These are phyloP conservation scores for Chenopodium album DNA, from an alignment of 148 eudicot genomes.

Conservation along the genomic window DNA sequence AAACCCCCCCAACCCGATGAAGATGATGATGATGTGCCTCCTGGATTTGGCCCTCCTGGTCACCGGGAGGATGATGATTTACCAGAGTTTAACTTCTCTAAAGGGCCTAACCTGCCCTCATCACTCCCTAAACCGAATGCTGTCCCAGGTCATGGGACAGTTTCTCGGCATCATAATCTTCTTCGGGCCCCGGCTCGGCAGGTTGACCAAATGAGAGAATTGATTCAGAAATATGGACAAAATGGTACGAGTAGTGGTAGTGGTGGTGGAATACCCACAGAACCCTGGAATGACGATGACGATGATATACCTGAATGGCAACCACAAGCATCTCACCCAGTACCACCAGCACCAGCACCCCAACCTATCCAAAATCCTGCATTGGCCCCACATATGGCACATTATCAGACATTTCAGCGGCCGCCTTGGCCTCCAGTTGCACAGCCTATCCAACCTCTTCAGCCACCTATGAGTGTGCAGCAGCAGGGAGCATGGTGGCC, in stretches of 20 bases:
- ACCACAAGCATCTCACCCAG: constrained; percentile 39
- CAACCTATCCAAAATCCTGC: constrained; percentile 7
- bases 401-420: constrained; percentile 15
- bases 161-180: constrained; percentile 15
- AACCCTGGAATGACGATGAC: constrained; percentile 78
- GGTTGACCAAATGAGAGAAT: constrained; percentile 70
- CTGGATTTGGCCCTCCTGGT: constrained; percentile 80
- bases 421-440: constrained; percentile 20
- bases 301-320: constrained; percentile 98
- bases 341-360: constrained; percentile 10
- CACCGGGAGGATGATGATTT: constrained; percentile 84
- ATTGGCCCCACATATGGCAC: constrained; percentile 24
- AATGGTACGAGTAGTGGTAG: constrained; percentile 23
- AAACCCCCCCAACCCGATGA: constrained; percentile 30
- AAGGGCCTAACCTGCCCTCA: constrained; percentile 29
- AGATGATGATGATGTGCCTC: constrained; percentile 80
- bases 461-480: constrained; percentile 29
- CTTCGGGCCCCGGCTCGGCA: constrained; percentile 32
- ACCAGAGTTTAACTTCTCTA: constrained; percentile 81
- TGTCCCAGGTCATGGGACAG: constrained; percentile 4
- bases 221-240: constrained; percentile 82
- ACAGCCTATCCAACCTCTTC: constrained; percentile 30
- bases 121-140: constrained; percentile 19
- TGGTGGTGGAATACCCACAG: constrained; percentile 22
- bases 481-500: constrained; percentile 43